Percentiles rank a stretch among this genome's conserved stretches.
Conservation (phyloP, 306 rosid species). For the Casuarina equisetifolia region DNA sequence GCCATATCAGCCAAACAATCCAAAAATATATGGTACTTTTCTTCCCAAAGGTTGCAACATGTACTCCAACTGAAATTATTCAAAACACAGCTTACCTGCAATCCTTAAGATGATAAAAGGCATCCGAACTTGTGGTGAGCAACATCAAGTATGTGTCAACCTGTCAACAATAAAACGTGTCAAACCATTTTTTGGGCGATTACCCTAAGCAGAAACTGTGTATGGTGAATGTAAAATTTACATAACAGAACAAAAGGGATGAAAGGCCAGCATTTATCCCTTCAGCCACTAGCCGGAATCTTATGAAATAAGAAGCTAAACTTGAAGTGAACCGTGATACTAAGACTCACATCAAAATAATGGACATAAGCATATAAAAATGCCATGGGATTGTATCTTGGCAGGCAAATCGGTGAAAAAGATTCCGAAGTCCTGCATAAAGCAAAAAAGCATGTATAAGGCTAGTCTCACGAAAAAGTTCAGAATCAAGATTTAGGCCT, state of each 20-base stretch:
- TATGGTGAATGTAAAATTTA: not conserved
- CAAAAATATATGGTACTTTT: conserved; percentile 1
- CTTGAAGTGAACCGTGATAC: not conserved
- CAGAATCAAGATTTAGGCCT: not conserved
- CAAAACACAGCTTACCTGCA: conserved; percentile 62
- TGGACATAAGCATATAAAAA: conserved; percentile 89
- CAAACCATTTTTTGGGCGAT: not conserved
- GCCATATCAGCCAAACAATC: not conserved
- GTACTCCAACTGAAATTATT: conserved; percentile 25
- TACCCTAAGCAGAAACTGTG: not conserved
- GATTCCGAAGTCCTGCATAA: conserved; percentile 92
- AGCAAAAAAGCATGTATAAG: conserved; percentile 13
- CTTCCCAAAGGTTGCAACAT: conserved; percentile 8
- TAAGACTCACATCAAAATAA: conserved; percentile 77
- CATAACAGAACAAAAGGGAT: not conserved
- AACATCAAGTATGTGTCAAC: conserved; percentile 79
- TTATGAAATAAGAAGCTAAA: not conserved
- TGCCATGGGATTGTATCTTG: conserved; percentile 93
- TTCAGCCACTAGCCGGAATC: not conserved
- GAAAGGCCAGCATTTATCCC: not conserved
- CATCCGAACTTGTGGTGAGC: conserved; percentile 81
- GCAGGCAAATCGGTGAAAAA: conserved; percentile 94
- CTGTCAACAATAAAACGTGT: conserved; percentile 38
- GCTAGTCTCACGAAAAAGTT: conserved; percentile 5
- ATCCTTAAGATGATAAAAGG: conserved; percentile 91